Percentiles rank a stretch among this genome's conserved stretches.
phyloP scores from a whole-genome alignment of 2,329 filamentous ascomycete genomes.

The Arthrobotrys entomopaga region DNA sequence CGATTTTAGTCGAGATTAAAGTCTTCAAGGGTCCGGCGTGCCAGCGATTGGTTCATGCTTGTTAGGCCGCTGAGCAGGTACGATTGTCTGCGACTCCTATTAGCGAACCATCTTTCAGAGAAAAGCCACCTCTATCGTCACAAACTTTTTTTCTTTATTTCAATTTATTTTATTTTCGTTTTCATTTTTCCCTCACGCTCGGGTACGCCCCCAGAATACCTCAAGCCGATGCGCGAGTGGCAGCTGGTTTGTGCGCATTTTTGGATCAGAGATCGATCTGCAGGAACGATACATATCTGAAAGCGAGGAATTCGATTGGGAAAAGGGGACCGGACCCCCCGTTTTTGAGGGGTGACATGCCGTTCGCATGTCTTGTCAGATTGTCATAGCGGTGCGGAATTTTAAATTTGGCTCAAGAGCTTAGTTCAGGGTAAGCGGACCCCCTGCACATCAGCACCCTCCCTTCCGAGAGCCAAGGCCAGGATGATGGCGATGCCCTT shows the following conservation, averaged over 20 bases:
- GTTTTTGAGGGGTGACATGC: too few species aligned
- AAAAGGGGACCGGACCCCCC: not conserved
- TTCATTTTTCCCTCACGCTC: too few species aligned
- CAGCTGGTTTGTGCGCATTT: not conserved
- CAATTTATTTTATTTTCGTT: too few species aligned
- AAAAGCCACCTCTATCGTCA: constrained; percentile 16
- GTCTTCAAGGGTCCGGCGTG: constrained; percentile 20
- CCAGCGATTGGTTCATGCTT: constrained; percentile 50
- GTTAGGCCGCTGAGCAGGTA: constrained; percentile 7
- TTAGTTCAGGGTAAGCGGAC: constrained; percentile 25
- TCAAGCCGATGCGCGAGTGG: constrained; percentile 1
- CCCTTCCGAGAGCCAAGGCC: constrained; percentile 12
- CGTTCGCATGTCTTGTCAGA: too few species aligned
- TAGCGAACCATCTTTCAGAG: constrained; percentile 10
- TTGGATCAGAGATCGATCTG: constrained; percentile 25
- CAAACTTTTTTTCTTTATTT: not conserved
- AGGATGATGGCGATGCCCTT: constrained; percentile 26
- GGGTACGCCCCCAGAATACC: constrained; percentile 12
- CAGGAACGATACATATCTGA: constrained; percentile 41
- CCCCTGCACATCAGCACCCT: constrained; percentile 39
- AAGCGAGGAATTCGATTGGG: constrained; percentile 18
- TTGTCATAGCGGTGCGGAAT: constrained; percentile 37
- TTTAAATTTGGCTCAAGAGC: constrained; percentile 17
- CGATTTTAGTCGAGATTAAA: constrained; percentile 48
- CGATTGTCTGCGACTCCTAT: constrained; percentile 26